Base-by-base conservation (phyloP, 116 monocot genomes). In the Papilionanthe hybrid region DNA sequence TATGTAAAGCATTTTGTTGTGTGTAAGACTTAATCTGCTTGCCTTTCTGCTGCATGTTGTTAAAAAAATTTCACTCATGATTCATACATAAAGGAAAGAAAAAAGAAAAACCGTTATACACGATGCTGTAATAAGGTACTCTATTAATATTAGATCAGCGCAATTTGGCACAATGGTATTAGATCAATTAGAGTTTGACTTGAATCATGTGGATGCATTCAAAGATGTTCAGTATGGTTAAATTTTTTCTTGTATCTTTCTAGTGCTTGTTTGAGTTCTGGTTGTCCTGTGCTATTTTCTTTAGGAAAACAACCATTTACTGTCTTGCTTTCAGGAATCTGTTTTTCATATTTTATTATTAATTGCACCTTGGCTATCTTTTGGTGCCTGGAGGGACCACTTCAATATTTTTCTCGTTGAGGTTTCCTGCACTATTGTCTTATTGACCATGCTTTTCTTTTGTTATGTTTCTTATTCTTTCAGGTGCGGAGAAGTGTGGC, bases 401-500 rank as follows among this genome's bases (percentile, higher is more conserved):
- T 6, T 37, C 18, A 25, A 32, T 12, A 37, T 32, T 32, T 69
- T 69, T 32, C 27, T 65, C 65, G 1, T 27, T 13, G 69, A 32
- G 37, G 37, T 69, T 69, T 17, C 17, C 15, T 69, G 17, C 15
- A 37, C 37, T 37, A 15, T 56, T 5, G 32, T 53, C 53, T 37
- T 69, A 1, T 69, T 69, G 12, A 15, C 9, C 55, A 73, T 28
- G 56, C n/a, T 47, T 72, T 57, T 72, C 43, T 18, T 49, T 49
- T 49, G 13, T 53, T 4, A 6, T 55, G 42, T 55, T 55, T 55
- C 6, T 76, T 77, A 29, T 72, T 15, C 11, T 15, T 47, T 66
- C 60, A 96, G 96, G 29, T 90, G 76, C 89, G 94, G 53, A 92
- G 88, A 85, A 94, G 88, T 82, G 79, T 88, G 79, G 89, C 92